Conservation (phyloP, 2,329 filamentous ascomycete genomes). For the Didymella keratinophila region DNA sequence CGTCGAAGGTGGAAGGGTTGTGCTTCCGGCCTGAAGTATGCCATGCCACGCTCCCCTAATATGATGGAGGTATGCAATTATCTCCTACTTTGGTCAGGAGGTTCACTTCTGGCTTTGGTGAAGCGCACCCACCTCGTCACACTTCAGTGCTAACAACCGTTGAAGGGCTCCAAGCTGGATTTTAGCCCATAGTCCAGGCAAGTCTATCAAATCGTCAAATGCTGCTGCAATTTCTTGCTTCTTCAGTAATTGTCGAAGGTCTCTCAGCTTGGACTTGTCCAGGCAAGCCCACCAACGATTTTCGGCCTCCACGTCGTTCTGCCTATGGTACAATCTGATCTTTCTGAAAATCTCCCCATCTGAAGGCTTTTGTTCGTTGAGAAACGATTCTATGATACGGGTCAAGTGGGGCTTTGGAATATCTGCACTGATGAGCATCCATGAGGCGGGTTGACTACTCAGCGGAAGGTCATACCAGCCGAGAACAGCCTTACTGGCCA, state of each 20-base stretch:
- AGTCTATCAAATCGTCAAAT: conserved; percentile 30
- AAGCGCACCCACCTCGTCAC: conserved; percentile 24
- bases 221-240: conserved; percentile 14
- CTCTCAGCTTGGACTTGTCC: conserved; percentile 29
- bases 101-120: conserved; percentile 6
- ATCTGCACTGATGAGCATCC: conserved; percentile 8
- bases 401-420: conserved; percentile 15
- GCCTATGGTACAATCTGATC: conserved; percentile 27
- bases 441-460: not conserved
- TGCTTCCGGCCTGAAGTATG: conserved; percentile 20
- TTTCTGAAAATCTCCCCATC: conserved; percentile 34
- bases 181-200: conserved; percentile 30
- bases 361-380: conserved; percentile 27
- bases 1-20: conserved; percentile 9
- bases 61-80: conserved; percentile 26
- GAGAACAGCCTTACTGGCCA: conserved; percentile 32
- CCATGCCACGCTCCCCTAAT: conserved; percentile 16
- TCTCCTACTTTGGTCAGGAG: conserved; percentile 17
- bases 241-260: conserved; percentile 29
- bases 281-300: conserved; percentile 29
- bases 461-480: conserved; percentile 11
- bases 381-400: conserved; percentile 22
- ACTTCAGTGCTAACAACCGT: conserved; percentile 30
- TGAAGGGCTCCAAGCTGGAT: conserved; percentile 32
- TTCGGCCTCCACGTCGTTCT: conserved; percentile 20